Base-by-base conservation (phyloP, 2,329 filamentous ascomycete genomes). In the Aspergillus tamarii region DNA sequence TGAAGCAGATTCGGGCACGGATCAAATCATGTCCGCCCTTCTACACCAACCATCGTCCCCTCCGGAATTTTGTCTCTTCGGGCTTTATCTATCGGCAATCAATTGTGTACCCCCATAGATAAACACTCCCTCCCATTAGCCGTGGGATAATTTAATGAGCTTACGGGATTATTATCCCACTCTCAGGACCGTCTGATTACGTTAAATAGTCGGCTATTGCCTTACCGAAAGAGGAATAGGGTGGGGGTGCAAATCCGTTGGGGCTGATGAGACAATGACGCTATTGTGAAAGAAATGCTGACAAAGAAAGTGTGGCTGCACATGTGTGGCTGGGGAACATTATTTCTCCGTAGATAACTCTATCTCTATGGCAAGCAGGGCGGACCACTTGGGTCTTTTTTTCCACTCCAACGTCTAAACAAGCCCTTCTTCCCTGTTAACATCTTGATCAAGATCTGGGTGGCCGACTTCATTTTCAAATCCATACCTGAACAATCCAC, bases 221-320 rank as follows among this genome's bases (percentile, higher is more conserved):
- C 41, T 39, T 28, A 34, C 72, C 73, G 64, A 66, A 69, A 72
- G 41, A 21, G 68, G 74, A 39, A 64, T 75, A 75, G 74, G 53
- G 74, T 76, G 74, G 74, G 74, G 74, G 74, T 74, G 48, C 41
- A 55, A 63, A 61, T 59, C 58, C 30, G 61, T 66, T 59, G 61
- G 55, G 19, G 4, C 30, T 59, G 46, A 65, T 28, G 52, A 23
- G 21, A 23, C 21, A 16, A 55, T 55, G 52, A 55, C 32, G 52
- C 52, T 54, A 26, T 36, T 5, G 6, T 34, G 23, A 55, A 28
- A 19, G 2, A 39, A n/a, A 45, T 59, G 28, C 23, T 54, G 32
- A 60, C 12, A 6, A 62, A 14, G 28, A 12, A 8, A 3, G 30
- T 36, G 54, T 64, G 64, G 61, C 64, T 64, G 12, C 57, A 50